Base-by-base conservation (phyloP, 2,329 filamentous ascomycete genomes). In the Ascochyta clinopodiicola region DNA sequence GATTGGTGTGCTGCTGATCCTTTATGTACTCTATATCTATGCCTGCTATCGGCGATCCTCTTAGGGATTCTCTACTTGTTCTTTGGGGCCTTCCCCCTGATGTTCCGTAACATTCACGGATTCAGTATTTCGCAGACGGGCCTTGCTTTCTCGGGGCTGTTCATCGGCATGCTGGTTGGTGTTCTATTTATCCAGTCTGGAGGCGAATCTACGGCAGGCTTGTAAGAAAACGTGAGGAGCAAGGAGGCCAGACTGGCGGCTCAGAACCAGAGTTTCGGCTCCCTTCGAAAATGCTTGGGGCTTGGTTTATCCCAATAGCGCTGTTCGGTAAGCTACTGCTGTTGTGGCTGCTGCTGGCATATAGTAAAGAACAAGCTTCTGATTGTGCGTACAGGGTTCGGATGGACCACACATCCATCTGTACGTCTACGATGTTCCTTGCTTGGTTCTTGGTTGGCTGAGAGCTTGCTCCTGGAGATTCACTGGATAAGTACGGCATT, bases 181-280 rank as follows among this genome's bases (percentile, higher is more conserved):
- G 81, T 85, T 68, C 77, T 12, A 85, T 82, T 21, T 86, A 89
- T 66, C 87, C 87, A 0, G 59, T 92, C 50, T 93, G 88, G 88
- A 80, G 82, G 63, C 80, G 77, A 53, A 81, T 87, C 56, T 86
- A 89, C 62, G 71, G 65, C 12, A 76, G 79, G 39, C 82, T 93
- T 57, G 81, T 88, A 51, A 79, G 75, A 51, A 77, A 82, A 67
- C 78, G 84, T 50, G 79, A 80, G 62, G 70, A 72, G 63, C 78
- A 83, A 72, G 81, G 81, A 37, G 83, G 82, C 6, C 69, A 81
- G 56, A 67, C 77, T 51, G 85, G 83, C 5, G 80, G 83, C 43
- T 88, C 86, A 56, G 91, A 96, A 80, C 93, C 94, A 8, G 94
- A 97, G 77, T 96, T 89, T 78, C 86, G 92, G 57, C 83, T 97